Base-by-base conservation (phyloP, 1,139 yeast species). In the Suhomyces yuchorum region DNA sequence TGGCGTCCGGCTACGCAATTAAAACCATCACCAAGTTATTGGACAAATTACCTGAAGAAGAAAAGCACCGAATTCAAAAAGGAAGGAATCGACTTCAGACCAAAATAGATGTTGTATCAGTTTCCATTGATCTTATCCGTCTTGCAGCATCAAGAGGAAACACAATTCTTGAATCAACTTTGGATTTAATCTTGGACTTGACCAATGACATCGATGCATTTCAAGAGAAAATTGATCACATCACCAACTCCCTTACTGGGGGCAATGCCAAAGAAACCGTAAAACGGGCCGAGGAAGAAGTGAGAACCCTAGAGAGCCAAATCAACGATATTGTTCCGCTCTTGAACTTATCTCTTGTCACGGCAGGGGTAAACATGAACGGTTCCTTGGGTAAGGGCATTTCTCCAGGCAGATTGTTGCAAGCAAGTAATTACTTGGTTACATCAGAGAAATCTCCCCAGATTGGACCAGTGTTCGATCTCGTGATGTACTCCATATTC, bases 1-100 rank as follows among this genome's bases (percentile, higher is more conserved):
- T 87, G 30, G 96, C 95, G 0, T 82, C 92, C 0, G 84, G 87
- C 0, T 87, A 82, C 66, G 93, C 93, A 17, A 77, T 87, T 45
- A 83, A 81, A 53, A 82, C 88, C 0, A 80, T 87, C 15, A 66
- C 82, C 15, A 78, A 75, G 44, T 77, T 85, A 52, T 68, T 86
- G 43, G 84, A 80, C 34, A 75, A 77, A 50, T 76, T 86, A 22
- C 93, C 95, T 0, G 80, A 73, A 37, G 70, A 73, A 18, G 86
- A 84, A 51, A 76, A 79, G 53, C 60, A 59, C 3, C 66, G 73
- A 30, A 65, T 86, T 30, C 73, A 74, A 44, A 56, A 62, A 9
- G 64, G 75, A 42, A 67, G 75, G 56, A 65, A 68, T 45, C 75
- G 78, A 56, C 70, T 87, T 15, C 81, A 80, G 51, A 75, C 81